Base-by-base conservation (phyloP, 352 stramenopile genomes). In the Globisporangium radiosum region DNA sequence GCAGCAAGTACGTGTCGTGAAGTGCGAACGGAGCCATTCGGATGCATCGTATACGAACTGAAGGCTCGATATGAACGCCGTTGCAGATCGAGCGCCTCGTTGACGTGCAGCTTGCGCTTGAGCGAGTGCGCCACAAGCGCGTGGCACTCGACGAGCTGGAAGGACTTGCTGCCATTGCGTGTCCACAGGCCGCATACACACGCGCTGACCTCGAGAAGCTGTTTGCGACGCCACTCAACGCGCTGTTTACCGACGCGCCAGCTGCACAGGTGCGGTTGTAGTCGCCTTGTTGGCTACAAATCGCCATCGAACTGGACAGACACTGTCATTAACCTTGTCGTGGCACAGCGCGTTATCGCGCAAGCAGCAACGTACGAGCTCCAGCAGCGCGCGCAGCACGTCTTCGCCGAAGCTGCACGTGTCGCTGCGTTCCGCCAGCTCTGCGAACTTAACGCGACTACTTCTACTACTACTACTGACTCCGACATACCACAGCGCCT, bases 361-460 rank as follows among this genome's bases (percentile, higher is more conserved):
- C 70, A 65, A 10, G 64, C 64, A 9, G 42, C 57, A 7, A 54
- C 43, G 0, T 86, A 90, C 56, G 72, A 75, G 47, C 68, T 90
- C 43, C 65, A 68, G 47, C 71, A 94, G 48, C 68, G 87, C 38
- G 82, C 66, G 52, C 62, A 65, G 5, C 87, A 96, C 56, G 82
- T 94, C 14, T 92, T 75, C 71, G 52, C 68, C 3, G 87, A 94
- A 53, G 75, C 81, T 1, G 64, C 75, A n/a, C 78, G 85, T 10
- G 85, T 94, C 1, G 17, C 66, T 17, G 51, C 74, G 37, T 90
- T 93, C 56, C 59, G 53, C 42, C 5, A 47, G 19, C 49, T 72
- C 11, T 78, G 77, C 47, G 25, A 33, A 33, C 25, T 33, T 3
- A 33, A 3, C 25, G 25, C 25, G 25, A 3, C 25, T 33, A 0